Evolutionary conservation across 176 grass and related monocot genomes (phyloP), one percentile per base, ranked within the genome.

Genomic region (Hordeum marinum): DNA sequence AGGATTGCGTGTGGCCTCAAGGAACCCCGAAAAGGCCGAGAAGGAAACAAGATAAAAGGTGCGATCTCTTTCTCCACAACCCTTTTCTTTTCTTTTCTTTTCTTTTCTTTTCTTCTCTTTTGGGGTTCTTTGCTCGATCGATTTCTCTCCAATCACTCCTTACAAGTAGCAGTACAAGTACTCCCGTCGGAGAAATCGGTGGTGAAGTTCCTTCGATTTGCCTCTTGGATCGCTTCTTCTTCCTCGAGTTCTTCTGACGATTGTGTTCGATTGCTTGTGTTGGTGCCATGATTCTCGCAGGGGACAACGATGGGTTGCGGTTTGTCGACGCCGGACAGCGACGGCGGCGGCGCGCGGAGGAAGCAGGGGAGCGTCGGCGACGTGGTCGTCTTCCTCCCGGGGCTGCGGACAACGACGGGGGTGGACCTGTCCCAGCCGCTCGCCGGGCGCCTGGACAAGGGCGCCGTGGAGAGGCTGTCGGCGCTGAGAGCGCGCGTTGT

Each of bases 321-420:
- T 4, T 2, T 81, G 77, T 98, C 96, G 42, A 92, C 46, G 45
- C 83, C 88, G 66, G 90, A 87, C 57, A 57, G 1, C 52, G 52
- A 57, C 0, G 85, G 87, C 55, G 74, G 86, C n/a, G 68, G 84
- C 13, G 69, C 52, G 4, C 82, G 93, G 75, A 85, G 85, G 50
- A 82, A 61, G 29, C 90, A 81, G 50, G 87, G 75, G 55, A 90
- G 91, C 90, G 90, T 98, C 72, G 93, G 93, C 31, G 91, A 98
- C 67, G 89, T 98, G 59, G 91, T 94, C 72, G 96, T 98, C 11
- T 98, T 93, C 85, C 66, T 95, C 6, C 95, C 96, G 4, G 96
- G 96, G 36, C 85, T 98, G 83, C 92, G 96, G 55, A 79, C 90
- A 80, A 93, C 96, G 6, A 79, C 81, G 65, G 31, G 60, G n/a